Evolutionary conservation across 371 early-diverging fungal genomes (phyloP), one percentile per base, ranked within the genome.

Genomic region (Conidiobolus incongruus): DNA sequence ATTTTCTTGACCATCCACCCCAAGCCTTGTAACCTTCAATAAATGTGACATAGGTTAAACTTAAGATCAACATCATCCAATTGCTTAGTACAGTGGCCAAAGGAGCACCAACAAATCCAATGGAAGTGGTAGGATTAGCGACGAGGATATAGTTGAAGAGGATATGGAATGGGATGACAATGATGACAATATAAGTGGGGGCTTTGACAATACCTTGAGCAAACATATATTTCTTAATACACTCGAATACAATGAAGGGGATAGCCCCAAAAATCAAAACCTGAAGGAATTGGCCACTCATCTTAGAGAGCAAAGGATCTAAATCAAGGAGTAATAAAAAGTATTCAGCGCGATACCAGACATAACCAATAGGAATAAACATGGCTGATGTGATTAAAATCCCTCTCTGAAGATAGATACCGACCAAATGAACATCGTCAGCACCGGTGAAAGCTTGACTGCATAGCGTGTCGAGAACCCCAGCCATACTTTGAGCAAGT

Each of bases 381-480:
- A 83, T 45, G 7, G 77, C 1, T 34, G 65, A 43, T 43, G 78
- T 60, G 40, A 83, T 59, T 7, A 87, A 52, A 16, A 88, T 63
- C 0, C 77, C 76, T 12, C 91, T 71, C 56, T 87, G 85, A 28
- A 90, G 52, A 41, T 85, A 77, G 13, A 82, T 59, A 10, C 90
- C 89, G 4, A 83, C 58, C 8, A 73, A 51, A 22, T 68, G 70
- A 40, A 66, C 66, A 57, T 86, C 81, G 17, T 50, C 54, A 5
- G 72, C 58, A 0, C 72, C 84, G 0, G 88, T 85, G 55, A 64
- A 81, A 19, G 82, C 69, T 57, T 92, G 90, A 19, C 79, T 74
- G 48, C 87, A 86, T 36, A 92, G 61, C 2, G 89, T 86, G 54
- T 92, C 90, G 17, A 92, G 61, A 0, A 82, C 89, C 29, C 83